Conservation (phyloP, 768 basidiomycete species). For the Lentinus tigrinus region DNA sequence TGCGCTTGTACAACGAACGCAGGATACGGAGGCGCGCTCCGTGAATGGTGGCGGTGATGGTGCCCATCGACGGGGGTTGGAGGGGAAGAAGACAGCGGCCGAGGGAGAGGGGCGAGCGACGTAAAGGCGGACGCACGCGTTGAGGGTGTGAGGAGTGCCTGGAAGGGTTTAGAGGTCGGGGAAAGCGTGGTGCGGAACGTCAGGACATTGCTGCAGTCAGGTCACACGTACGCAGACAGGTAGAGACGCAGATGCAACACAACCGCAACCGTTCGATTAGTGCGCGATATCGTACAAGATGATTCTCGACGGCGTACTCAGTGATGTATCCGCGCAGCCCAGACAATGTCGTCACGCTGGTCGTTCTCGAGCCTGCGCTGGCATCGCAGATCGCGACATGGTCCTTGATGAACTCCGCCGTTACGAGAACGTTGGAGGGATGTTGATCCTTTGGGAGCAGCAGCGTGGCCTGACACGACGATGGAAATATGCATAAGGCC, state of each 20-base stretch:
- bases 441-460: constrained; percentile 70
- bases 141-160: constrained; percentile 35
- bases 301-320: constrained; percentile 43
- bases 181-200: constrained; percentile 45
- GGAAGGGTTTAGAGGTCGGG: constrained; percentile 40
- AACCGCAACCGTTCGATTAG: neutral
- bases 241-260: too few species aligned
- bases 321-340: constrained; percentile 75
- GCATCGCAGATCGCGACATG: constrained; percentile 73
- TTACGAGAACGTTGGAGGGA: constrained; percentile 53
- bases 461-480: constrained; percentile 61
- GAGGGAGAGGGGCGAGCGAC: constrained; percentile 56
- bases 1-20: constrained; percentile 23
- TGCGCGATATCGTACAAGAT: neutral
- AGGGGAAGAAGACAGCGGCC: constrained; percentile 34
- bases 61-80: constrained; percentile 10
- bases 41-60: constrained; percentile 9
- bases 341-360: constrained; percentile 69
- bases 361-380: constrained; percentile 28
- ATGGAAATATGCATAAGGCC: neutral
- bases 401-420: constrained; percentile 76
- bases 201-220: constrained; percentile 24
- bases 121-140: constrained; percentile 38
- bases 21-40: constrained; percentile 20
- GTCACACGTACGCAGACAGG: neutral